A percentile compares a stretch with the other conserved stretches of the same genome.
Evolutionary conservation across 2,329 filamentous ascomycete species (phyloP).

Genomic region (Fusarium chuoi): DNA sequence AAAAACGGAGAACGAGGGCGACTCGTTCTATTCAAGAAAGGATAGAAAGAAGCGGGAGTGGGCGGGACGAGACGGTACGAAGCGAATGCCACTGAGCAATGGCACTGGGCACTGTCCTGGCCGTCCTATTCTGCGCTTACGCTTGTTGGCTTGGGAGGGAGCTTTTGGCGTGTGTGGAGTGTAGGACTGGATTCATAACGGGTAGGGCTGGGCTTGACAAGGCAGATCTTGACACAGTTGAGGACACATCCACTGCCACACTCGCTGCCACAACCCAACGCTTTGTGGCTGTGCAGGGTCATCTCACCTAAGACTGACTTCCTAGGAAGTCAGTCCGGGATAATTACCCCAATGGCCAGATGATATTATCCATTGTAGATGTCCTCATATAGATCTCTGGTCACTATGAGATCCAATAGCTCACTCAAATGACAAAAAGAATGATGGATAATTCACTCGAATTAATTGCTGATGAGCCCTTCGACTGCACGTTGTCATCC

Average conservation of each 20-base stretch:
- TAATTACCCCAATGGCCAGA: constrained; percentile 10
- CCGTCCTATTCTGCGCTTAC: neutral
- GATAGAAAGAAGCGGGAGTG: constrained; percentile 33
- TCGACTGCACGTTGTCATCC: constrained; percentile 20
- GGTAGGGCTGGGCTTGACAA: constrained; percentile 35
- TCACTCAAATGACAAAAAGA: neutral
- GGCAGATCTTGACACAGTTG: constrained; percentile 11
- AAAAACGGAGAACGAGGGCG: constrained; percentile 13
- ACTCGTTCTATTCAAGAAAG: constrained; percentile 13
- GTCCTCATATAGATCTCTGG: neutral
- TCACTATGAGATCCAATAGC: constrained; percentile 4
- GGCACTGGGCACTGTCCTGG: neutral
- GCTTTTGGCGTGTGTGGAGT: constrained; percentile 12
- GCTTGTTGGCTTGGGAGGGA: constrained; percentile 16
- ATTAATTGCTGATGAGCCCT: constrained; percentile 9
- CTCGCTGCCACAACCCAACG: constrained; percentile 3
- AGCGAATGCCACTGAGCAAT: constrained; percentile 28
- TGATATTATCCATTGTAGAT: neutral
- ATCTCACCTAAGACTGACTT: constrained; percentile 5
- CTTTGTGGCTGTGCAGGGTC: constrained; percentile 27
- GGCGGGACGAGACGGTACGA: constrained; percentile 44
- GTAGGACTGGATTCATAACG: constrained; percentile 13
- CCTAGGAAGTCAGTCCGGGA: neutral
- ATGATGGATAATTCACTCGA: neutral
- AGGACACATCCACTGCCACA: neutral